Conservation (phyloP, 306 rosid genomes). For the Vigna hirtella region DNA sequence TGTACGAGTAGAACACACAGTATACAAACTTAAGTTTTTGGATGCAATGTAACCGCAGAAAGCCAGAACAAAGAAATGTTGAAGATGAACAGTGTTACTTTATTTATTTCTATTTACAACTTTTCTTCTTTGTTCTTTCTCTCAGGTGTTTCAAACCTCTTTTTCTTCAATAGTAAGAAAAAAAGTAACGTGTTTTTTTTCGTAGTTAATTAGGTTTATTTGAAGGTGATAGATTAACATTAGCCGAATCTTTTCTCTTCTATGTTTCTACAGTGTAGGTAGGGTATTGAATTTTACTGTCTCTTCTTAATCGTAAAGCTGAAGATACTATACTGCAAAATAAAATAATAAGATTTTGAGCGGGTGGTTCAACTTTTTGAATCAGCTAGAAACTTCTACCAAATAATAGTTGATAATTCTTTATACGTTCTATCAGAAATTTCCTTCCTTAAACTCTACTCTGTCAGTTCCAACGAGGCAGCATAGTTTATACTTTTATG, state of each 20-base stretch:
- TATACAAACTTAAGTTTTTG: background rate
- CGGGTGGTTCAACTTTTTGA: conserved; percentile 6
- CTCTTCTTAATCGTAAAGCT: background rate
- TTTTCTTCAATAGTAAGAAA: background rate
- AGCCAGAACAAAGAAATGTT: conserved; percentile 6
- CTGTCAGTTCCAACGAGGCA: background rate
- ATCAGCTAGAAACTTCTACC: background rate
- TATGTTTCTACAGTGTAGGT: background rate
- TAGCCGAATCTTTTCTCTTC: background rate
- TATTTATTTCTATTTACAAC: background rate
- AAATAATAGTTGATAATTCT: background rate
- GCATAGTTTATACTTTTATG: conserved; percentile 16
- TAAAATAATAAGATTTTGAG: conserved; percentile 6
- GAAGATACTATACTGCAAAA: background rate
- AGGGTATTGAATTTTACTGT: background rate
- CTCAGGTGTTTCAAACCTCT: background rate
- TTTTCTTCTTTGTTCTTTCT: background rate
- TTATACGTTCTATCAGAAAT: conserved; percentile 32
- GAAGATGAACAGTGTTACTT: conserved; percentile 1
- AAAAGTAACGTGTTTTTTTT: background rate
- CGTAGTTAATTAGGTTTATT: background rate
- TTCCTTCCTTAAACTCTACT: conserved; percentile 32
- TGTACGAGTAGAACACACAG: background rate
- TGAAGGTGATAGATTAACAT: background rate
- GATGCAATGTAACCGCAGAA: background rate